Conservation (phyloP, 176 grass and related monocot genomes). For the Triticum dicoccoides region DNA sequence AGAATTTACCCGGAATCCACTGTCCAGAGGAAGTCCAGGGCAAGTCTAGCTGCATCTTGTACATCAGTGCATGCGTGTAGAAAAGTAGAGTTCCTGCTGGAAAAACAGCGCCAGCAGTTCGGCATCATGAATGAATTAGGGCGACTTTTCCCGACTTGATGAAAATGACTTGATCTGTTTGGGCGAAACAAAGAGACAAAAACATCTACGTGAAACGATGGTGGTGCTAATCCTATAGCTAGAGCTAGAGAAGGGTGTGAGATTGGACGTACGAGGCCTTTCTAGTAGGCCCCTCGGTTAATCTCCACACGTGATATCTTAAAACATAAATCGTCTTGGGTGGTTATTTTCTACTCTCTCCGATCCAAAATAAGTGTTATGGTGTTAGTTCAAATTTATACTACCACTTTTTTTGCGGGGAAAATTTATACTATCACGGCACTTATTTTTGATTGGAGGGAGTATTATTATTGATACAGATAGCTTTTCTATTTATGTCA, state of each 20-base stretch:
- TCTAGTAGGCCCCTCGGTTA: conserved; percentile 22
- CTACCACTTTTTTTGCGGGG: no score
- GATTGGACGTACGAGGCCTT: conserved; percentile 7
- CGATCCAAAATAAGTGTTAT: no score
- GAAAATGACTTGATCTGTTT: conserved; percentile 35
- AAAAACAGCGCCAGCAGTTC: background rate
- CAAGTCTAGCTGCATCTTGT: background rate
- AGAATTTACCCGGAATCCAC: background rate
- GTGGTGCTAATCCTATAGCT: background rate
- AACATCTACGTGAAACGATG: conserved; percentile 25
- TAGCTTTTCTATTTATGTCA: background rate
- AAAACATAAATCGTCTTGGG: no score
- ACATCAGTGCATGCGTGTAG: background rate
- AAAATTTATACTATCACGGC: no score
- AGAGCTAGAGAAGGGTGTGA: background rate
- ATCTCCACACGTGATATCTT: background rate
- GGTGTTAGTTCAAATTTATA: no score
- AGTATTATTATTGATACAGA: background rate
- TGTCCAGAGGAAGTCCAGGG: background rate
- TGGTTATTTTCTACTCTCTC: background rate
- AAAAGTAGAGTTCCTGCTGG: conserved; percentile 4
- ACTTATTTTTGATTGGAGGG: no score
- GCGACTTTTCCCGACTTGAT: conserved; percentile 9
- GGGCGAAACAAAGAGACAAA: background rate
- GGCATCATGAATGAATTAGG: background rate